phyloP scores from a whole-genome alignment of 2,329 filamentous ascomycete species.

The Pezicula radicicola region DNA sequence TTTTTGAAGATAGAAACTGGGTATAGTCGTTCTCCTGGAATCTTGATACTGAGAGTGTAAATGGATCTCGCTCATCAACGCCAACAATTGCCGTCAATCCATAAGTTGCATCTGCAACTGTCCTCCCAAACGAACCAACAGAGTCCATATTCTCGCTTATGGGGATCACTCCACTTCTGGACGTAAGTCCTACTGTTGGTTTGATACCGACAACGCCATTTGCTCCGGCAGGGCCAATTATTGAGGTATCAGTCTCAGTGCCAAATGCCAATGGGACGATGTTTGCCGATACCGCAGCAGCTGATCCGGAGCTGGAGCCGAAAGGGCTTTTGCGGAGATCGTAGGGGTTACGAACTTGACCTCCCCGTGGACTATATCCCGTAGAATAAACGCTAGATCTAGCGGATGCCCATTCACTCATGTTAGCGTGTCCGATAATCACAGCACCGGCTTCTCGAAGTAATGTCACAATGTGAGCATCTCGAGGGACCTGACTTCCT shows the following conservation, averaged over 20 bases:
- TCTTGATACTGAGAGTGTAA: too few species aligned
- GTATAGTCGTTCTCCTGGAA: too few species aligned
- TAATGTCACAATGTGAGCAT: slow-evolving; percentile 55
- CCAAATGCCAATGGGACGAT: too few species aligned
- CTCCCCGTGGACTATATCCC: slow-evolving; percentile 62
- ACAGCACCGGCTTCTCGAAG: slow-evolving; percentile 60
- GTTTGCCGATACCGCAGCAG: slow-evolving; percentile 23
- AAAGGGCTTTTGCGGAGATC: slow-evolving; percentile 55
- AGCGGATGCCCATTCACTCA: slow-evolving; percentile 64
- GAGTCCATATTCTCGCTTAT: slow-evolving; percentile 62
- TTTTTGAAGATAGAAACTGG: too few species aligned
- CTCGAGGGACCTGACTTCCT: slow-evolving; percentile 46
- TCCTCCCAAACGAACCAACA: slow-evolving; percentile 39
- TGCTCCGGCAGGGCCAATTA: slow-evolving; percentile 34
- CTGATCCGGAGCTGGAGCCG: slow-evolving; percentile 58
- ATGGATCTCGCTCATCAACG: too few species aligned
- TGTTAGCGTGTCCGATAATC: slow-evolving; percentile 63
- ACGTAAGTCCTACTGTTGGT: slow-evolving; percentile 63
- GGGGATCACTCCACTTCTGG: slow-evolving; percentile 59
- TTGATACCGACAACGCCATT: slow-evolving; percentile 68
- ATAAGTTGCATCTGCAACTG: too few species aligned
- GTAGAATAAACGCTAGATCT: slow-evolving; percentile 52
- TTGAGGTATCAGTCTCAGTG: too few species aligned
- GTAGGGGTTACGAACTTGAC: slow-evolving; percentile 58
- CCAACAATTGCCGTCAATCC: too few species aligned